phyloP scores from a whole-genome alignment of 208 protist species.

The Novymonas esmeraldas region DNA sequence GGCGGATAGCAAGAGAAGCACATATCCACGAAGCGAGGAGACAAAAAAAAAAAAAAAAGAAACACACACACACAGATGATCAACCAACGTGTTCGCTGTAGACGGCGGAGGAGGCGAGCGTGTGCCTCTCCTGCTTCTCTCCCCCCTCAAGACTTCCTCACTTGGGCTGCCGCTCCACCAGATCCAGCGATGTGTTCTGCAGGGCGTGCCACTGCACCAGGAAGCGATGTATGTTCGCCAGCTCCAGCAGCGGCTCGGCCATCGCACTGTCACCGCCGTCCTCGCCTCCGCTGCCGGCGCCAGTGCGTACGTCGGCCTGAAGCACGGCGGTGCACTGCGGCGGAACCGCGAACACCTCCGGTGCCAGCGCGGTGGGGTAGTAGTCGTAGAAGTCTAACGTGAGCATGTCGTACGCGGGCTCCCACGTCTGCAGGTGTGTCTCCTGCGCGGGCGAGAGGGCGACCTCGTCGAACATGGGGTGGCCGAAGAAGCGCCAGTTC shows the following conservation, averaged over 20 bases:
- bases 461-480: conserved; percentile 74
- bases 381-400: conserved; percentile 83
- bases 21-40: not conserved
- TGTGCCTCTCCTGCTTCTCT: no score
- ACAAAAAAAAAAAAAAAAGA: not conserved
- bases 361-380: conserved; percentile 41
- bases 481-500: conserved; percentile 75
- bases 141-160: not conserved
- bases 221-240: conserved; percentile 23
- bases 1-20: not conserved
- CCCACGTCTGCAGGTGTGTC: conserved; percentile 27
- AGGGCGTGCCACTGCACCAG: conserved; percentile 28
- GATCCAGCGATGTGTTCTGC: conserved; percentile 13
- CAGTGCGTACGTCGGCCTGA: not conserved
- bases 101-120: no score
- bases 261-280: not conserved
- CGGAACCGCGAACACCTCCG: conserved; percentile 52
- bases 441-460: conserved; percentile 16
- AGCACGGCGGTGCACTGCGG: conserved; percentile 40
- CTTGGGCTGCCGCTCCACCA: not conserved
- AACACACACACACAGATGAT: no score
- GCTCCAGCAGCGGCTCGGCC: conserved; percentile 9
- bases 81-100: no score
- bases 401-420: conserved; percentile 35
- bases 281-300: not conserved